Conservation (phyloP, 2,329 filamentous ascomycete genomes). For the Aureobasidium sp. region DNA sequence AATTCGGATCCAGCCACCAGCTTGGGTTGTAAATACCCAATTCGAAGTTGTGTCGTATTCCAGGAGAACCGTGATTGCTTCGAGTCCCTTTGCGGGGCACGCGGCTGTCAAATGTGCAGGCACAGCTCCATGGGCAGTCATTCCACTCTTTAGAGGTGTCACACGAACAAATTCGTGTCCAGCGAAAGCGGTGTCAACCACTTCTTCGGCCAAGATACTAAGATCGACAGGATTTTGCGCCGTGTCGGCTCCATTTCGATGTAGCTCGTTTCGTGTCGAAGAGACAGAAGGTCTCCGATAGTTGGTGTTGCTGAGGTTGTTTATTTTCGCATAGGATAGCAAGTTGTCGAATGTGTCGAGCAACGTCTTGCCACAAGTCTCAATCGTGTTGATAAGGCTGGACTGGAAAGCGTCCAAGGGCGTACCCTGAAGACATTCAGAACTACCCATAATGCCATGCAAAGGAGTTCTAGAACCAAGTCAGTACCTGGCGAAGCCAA, state of each 20-base stretch:
- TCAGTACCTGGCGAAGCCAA: background rate
- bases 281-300: background rate
- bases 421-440: constrained; percentile 40
- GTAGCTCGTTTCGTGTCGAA: background rate
- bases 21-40: constrained; percentile 38
- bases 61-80: background rate
- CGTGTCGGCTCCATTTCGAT: background rate
- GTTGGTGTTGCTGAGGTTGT: constrained; percentile 19
- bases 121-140: background rate
- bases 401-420: constrained; percentile 31
- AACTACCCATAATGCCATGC: constrained; percentile 31
- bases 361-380: constrained; percentile 29
- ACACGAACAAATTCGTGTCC: constrained; percentile 17
- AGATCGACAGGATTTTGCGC: constrained; percentile 28
- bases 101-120: background rate
- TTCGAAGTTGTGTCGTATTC: constrained; percentile 21
- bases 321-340: constrained; percentile 34
- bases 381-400: constrained; percentile 35
- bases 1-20: constrained; percentile 18
- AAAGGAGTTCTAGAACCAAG: constrained; percentile 21
- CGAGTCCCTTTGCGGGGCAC: background rate
- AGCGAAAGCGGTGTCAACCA: constrained; percentile 40
- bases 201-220: constrained; percentile 43
- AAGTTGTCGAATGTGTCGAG: constrained; percentile 28
- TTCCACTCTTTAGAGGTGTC: constrained; percentile 23